Percentiles rank a stretch among this genome's conserved stretches.
These are phyloP conservation scores for Annulohypoxylon maeteangense DNA, from an alignment of 495 filamentous ascomycete species.

Conservation along the genomic window DNA sequence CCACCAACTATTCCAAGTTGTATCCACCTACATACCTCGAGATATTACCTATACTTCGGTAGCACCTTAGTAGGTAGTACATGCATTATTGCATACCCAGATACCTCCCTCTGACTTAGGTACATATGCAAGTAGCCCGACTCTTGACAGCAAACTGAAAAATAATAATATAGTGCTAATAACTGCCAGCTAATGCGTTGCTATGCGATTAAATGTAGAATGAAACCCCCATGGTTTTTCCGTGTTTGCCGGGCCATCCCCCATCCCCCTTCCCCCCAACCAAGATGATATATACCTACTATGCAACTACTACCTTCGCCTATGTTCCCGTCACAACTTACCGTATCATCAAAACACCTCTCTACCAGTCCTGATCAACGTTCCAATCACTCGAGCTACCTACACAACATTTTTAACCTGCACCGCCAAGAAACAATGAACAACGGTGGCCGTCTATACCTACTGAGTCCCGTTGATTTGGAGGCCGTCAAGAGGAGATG, in stretches of 20 bases:
- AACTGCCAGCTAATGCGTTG: conserved; percentile 35
- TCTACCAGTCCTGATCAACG: not conserved
- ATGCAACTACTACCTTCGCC: conserved; percentile 1
- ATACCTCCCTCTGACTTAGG: no score
- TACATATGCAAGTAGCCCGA: not conserved
- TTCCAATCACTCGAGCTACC: not conserved
- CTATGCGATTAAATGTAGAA: conserved; percentile 38
- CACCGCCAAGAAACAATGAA: not conserved
- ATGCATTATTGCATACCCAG: no score
- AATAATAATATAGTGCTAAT: conserved; percentile 21
- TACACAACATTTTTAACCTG: not conserved
- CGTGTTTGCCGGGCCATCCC: conserved; percentile 1
- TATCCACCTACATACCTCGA: not conserved
- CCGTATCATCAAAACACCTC: not conserved
- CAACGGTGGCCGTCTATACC: not conserved
- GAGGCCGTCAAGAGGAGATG: conserved; percentile 51
- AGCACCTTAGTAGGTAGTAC: no score
- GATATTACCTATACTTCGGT: no score
- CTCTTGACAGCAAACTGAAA: not conserved
- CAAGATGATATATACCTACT: conserved; percentile 15
- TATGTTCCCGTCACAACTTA: not conserved
- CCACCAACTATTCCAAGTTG: not conserved
- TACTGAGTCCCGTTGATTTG: conserved; percentile 54
- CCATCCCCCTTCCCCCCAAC: not conserved
- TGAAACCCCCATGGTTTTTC: conserved; percentile 6